Conservation (phyloP, 805 yeast genomes). For the Ascoidea asiatica region DNA sequence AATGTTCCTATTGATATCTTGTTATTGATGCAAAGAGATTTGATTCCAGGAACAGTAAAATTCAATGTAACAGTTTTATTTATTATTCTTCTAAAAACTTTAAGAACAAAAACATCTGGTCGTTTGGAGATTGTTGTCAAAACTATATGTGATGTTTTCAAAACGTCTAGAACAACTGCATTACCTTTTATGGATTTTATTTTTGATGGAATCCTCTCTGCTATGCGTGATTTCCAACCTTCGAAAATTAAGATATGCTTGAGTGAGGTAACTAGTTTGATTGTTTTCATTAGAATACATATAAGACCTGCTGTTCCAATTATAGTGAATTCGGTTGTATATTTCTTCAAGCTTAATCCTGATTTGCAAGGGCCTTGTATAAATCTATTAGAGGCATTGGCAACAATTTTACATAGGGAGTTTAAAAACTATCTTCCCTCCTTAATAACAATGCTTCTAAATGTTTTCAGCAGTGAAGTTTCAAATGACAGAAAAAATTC, state of each 20-base stretch:
- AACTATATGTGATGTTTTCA: slow-evolving; percentile 83
- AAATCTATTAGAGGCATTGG: slow-evolving; percentile 68
- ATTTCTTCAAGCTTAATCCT: slow-evolving; percentile 46
- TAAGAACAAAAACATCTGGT: slow-evolving; percentile 74
- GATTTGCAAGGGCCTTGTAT: slow-evolving; percentile 69
- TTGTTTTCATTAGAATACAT: slow-evolving; percentile 77
- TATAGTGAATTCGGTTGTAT: slow-evolving; percentile 62
- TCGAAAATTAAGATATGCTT: slow-evolving; percentile 78
- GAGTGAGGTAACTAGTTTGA: slow-evolving; percentile 72
- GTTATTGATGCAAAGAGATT: slow-evolving; percentile 71
- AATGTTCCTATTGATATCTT: slow-evolving; percentile 88
- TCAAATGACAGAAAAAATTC: slow-evolving; percentile 48
- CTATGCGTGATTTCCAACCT: slow-evolving; percentile 71
- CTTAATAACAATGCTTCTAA: slow-evolving; percentile 61
- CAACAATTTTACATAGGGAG: slow-evolving; percentile 82
- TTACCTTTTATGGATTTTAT: slow-evolving; percentile 81
- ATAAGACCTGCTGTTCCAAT: slow-evolving; percentile 71
- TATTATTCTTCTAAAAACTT: slow-evolving; percentile 65
- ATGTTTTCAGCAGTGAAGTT: slow-evolving; percentile 55
- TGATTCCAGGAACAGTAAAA: slow-evolving; percentile 85
- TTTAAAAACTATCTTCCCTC: slow-evolving; percentile 75
- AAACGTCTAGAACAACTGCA: slow-evolving; percentile 77
- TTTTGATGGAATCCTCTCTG: slow-evolving; percentile 75
- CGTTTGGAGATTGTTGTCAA: slow-evolving; percentile 92
- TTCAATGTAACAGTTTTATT: slow-evolving; percentile 94